Conservation (phyloP, 371 early-diverging fungal species). For the Circinella minor region DNA sequence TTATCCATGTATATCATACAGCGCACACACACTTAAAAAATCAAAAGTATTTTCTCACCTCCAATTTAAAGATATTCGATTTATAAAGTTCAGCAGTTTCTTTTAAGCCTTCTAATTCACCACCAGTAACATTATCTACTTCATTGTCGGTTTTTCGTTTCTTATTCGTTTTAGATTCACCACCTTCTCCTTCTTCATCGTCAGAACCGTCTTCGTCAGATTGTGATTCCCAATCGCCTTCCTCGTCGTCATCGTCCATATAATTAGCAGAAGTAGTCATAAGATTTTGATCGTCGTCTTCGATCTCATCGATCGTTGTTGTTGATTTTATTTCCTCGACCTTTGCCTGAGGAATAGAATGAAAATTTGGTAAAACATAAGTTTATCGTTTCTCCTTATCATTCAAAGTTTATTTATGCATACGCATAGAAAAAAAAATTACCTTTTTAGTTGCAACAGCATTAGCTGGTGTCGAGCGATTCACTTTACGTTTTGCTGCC, state of each 20-base stretch:
- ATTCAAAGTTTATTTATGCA: background rate
- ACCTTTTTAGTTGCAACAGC: slow-evolving; percentile 9
- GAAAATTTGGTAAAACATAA: background rate
- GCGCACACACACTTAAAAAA: no score
- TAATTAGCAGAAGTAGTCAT: slow-evolving; percentile 27
- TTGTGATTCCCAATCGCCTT: slow-evolving; percentile 47
- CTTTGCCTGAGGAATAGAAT: slow-evolving; percentile 3
- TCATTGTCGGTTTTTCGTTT: slow-evolving; percentile 42
- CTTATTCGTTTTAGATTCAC: slow-evolving; percentile 40
- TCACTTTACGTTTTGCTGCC: slow-evolving; percentile 14
- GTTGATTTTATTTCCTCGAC: slow-evolving; percentile 5
- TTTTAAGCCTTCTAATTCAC: slow-evolving; percentile 86
- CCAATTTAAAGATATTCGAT: slow-evolving; percentile 91
- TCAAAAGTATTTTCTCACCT: slow-evolving; percentile 40
- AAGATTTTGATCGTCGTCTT: slow-evolving; percentile 33
- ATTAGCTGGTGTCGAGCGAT: background rate
- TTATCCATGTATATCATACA: no score
- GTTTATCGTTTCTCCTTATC: background rate
- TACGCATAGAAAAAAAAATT: background rate
- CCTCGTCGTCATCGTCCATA: slow-evolving; percentile 35
- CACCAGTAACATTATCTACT: slow-evolving; percentile 62
- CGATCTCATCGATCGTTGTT: slow-evolving; percentile 16
- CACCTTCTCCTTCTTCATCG: slow-evolving; percentile 43
- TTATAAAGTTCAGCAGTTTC: slow-evolving; percentile 86
- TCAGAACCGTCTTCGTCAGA: slow-evolving; percentile 54